A percentile compares a stretch with the other conserved stretches of the same genome.
phyloP scores from a whole-genome alignment of 2,329 filamentous ascomycete genomes.

The Cladosporium sp. region DNA sequence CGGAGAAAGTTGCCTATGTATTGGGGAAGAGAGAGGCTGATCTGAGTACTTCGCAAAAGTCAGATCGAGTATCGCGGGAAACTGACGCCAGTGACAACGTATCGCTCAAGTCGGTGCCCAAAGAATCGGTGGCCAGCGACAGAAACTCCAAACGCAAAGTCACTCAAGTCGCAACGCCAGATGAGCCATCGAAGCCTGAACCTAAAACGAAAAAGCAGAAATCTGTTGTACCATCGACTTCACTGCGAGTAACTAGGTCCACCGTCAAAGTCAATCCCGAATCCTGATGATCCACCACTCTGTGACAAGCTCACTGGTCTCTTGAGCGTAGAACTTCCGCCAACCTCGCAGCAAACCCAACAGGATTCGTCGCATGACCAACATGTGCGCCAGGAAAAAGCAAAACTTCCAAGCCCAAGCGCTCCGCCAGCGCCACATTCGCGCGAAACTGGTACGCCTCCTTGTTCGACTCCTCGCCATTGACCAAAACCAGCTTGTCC shows the following conservation, averaged over 20 bases:
- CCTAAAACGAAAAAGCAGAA: background rate
- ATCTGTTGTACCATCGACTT: background rate
- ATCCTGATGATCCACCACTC: background rate
- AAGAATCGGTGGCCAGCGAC: background rate
- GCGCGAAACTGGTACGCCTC: slow-evolving; percentile 25
- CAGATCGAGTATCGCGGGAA: background rate
- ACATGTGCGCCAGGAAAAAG: slow-evolving; percentile 21
- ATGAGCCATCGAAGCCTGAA: background rate
- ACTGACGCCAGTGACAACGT: background rate
- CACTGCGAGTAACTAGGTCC: background rate
- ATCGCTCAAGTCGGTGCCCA: background rate
- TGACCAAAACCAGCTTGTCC: slow-evolving; percentile 22
- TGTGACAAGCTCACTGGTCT: background rate
- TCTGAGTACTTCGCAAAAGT: background rate
- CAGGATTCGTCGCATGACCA: slow-evolving; percentile 19
- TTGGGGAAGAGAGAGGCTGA: slow-evolving; percentile 52
- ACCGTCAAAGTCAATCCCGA: background rate
- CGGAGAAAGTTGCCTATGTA: slow-evolving; percentile 73
- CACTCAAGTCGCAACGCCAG: background rate
- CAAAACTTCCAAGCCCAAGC: slow-evolving; percentile 18
- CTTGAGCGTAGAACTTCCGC: slow-evolving; percentile 10
- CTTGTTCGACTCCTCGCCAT: slow-evolving; percentile 18
- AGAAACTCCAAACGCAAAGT: slow-evolving; percentile 5
- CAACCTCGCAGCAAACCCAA: slow-evolving; percentile 18
- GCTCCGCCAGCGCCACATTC: slow-evolving; percentile 21